Base-by-base conservation (phyloP, 306 rosid genomes). In the Morella rubra region DNA sequence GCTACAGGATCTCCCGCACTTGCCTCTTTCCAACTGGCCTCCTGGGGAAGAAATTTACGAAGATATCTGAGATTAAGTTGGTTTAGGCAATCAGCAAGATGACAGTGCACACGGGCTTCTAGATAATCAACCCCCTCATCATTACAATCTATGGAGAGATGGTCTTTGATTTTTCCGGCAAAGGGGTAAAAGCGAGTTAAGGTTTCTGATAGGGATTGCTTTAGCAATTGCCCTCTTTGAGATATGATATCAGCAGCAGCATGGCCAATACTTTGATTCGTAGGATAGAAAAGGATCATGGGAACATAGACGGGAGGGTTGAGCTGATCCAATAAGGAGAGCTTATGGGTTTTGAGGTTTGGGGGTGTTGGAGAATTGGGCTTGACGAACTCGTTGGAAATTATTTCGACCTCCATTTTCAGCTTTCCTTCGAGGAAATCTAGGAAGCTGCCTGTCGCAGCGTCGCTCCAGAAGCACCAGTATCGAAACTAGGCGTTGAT, bases 161-260 rank as follows among this genome's bases (percentile, higher is more conserved):
- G 15, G 32, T 69, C 79, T 69, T 52, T 80, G 27, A 75, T 44
- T 15, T 51, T 80, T 12, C 80, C 80, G 0, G 84, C 84, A 9
- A 80, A 61, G 0, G 83, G 86, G 81, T 79, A 75, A 75, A 83
- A 83, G 10, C 18, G 78, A n/a, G 72, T 79, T n/a, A 83, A 49
- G 3, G 76, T 69, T 54, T 79, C 45, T 40, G 86, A 79, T 19
- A 83, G 37, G 19, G 83, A 79, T 65, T 75, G 54, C 45, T 77
- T 77, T 5, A 77, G 69, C 4, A 56, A 14, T 1, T 56, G 62
- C 4, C 37, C 19, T 56, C 62, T 56, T 20, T 56, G 37, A 56
- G 62, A 56, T 32, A 56, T 2, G 20, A 56, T 56, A 56, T 56
- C 62, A 56, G 4, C 56, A 16, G 16, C 19, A 52, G 19, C 4